Evolutionary conservation across 2,329 filamentous ascomycete species (phyloP), one percentile per base, ranked within the genome.

Genomic region (Rhynchosporium graminicola): DNA sequence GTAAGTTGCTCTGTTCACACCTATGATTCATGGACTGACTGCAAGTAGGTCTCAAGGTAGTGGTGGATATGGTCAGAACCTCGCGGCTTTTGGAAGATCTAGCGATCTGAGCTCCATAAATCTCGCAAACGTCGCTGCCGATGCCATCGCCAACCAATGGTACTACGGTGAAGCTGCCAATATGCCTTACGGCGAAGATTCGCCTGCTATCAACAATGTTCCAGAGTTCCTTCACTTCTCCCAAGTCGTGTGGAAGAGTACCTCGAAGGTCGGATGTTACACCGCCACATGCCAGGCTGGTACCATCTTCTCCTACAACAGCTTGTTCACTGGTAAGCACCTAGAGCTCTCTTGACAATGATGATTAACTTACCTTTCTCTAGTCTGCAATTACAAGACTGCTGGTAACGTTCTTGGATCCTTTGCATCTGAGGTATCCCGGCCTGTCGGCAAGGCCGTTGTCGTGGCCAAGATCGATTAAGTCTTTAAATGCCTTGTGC

Each of bases 31-130:
- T n/a, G 29, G 46, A 45, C 77, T 81, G 65, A 81, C 71, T 63
- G 40, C n/a, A 3, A 63, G 47, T 63, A 86, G 83, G 70, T 75
- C 79, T 31, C 79, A 83, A 52, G 84, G 84, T 65, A 81, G 79
- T 57, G 86, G 85, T 60, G 81, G 83, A 50, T 96, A 95, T 73
- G 95, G 95, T 67, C 95, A 99, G 80, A 99, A 98, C 83, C 88
- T 98, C 63, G 94, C 91, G 73, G 87, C 88, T 69, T 82, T 76
- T 74, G 82, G 77, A 54, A 76, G 76, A 55, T 59, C 57, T 58
- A 75, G 76, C 33, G 76, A 79, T 52, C 75, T 79, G 29, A 70
- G 61, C n/a, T 67, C 76, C 64, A 81, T 87, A 68, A 81, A 84
- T 64, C 72, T 76, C 2, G 74, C 78, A n/a, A 77, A 76, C 64